These are phyloP conservation scores for Pythium volutum DNA, from an alignment of 352 stramenopile genomes.

Conservation along the genomic window DNA sequence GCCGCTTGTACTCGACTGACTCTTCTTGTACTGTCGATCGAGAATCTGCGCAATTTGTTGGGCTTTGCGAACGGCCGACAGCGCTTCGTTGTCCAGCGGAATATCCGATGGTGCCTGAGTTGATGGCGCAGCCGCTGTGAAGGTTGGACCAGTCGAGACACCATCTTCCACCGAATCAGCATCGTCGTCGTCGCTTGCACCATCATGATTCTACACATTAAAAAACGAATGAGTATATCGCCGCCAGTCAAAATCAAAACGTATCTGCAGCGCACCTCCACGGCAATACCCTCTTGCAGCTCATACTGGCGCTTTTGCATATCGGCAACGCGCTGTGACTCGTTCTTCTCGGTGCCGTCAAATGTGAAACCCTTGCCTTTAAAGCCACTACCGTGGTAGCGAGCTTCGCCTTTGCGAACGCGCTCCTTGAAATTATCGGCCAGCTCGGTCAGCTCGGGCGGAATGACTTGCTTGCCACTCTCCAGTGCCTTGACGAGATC, in stretches of 20 bases:
- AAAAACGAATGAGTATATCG: neutral
- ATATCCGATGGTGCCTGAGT: slow-evolving; percentile 11
- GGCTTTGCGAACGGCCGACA: slow-evolving; percentile 75
- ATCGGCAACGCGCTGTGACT: slow-evolving; percentile 92
- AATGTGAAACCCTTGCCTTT: slow-evolving; percentile 98
- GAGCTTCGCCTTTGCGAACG: slow-evolving; percentile 86
- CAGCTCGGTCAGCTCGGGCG: slow-evolving; percentile 87
- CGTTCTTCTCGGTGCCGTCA: slow-evolving; percentile 96
- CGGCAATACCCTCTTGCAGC: slow-evolving; percentile 78
- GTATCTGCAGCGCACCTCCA: slow-evolving; percentile 44
- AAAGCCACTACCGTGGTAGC: slow-evolving; percentile 95
- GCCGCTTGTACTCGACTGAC: slow-evolving; percentile 29
- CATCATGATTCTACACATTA: slow-evolving; percentile 35
- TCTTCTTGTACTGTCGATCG: slow-evolving; percentile 73
- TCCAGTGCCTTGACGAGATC: slow-evolving; percentile 97
- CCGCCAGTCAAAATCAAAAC: neutral
- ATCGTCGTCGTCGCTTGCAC: slow-evolving; percentile 48
- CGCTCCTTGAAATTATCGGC: slow-evolving; percentile 95
- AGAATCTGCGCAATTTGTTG: slow-evolving; percentile 86
- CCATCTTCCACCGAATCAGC: slow-evolving; percentile 32
- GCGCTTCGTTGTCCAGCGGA: slow-evolving; percentile 49
- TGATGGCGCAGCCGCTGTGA: slow-evolving; percentile 7
- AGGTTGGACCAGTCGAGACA: neutral
- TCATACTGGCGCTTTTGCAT: slow-evolving; percentile 91
- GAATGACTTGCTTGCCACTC: slow-evolving; percentile 74